Percentiles rank a stretch among this genome's conserved stretches.
Conservation (phyloP, 140 eudicot genomes). For the Erigeron philadelphicus region DNA sequence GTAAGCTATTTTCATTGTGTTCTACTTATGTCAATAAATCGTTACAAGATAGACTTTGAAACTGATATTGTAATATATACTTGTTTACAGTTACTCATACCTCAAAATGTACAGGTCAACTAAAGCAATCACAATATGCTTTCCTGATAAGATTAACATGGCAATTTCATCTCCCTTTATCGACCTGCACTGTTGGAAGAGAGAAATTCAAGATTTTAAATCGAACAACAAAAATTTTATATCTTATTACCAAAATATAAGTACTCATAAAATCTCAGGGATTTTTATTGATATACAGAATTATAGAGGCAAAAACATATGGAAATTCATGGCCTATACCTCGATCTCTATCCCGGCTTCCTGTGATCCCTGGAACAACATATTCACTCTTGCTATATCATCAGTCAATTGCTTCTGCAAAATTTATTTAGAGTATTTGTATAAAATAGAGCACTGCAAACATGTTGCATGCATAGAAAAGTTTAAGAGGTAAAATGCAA, state of each 20-base stretch:
- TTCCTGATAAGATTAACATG: slow-evolving; percentile 72
- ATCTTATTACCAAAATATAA: too few species aligned
- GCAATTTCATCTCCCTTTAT: slow-evolving; percentile 63
- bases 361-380: slow-evolving; percentile 64
- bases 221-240: neutral
- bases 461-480: neutral
- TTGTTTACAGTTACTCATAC: slow-evolving; percentile 25
- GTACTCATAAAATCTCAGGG: too few species aligned
- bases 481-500: neutral
- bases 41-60: neutral
- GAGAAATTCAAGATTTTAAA: slow-evolving; percentile 18
- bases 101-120: slow-evolving; percentile 83
- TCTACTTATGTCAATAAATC: neutral
- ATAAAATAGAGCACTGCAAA: neutral
- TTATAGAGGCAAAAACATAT: neutral
- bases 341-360: slow-evolving; percentile 74
- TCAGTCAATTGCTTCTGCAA: slow-evolving; percentile 84
- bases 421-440: neutral
- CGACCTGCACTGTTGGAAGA: slow-evolving; percentile 77
- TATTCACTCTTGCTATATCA: slow-evolving; percentile 75
- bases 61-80: neutral
- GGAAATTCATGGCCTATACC: slow-evolving; percentile 33
- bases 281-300: neutral
- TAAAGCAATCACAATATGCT: slow-evolving; percentile 72
- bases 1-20: slow-evolving; percentile 11